A percentile compares a stretch with the other conserved stretches of the same genome.
phyloP scores from a whole-genome alignment of 495 filamentous ascomycete species.

The Tuber aestivum region DNA sequence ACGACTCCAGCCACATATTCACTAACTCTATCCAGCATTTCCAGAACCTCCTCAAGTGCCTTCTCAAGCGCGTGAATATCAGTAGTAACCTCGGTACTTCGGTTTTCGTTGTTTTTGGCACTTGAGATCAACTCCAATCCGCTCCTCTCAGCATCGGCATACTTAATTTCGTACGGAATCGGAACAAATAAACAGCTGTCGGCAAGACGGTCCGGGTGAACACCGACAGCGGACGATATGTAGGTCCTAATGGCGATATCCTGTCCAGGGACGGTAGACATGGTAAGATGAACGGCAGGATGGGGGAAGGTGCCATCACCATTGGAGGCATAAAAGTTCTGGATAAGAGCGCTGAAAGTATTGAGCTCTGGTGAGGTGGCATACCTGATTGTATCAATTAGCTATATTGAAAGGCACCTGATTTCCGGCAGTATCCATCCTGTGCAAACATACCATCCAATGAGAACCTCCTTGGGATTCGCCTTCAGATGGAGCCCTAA shows the following conservation, averaged over 20 bases:
- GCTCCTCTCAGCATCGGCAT: slow-evolving; percentile 83
- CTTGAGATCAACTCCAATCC: slow-evolving; percentile 79
- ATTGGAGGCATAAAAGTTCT: slow-evolving; percentile 97
- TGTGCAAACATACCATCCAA: slow-evolving; percentile 61
- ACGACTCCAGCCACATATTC: slow-evolving; percentile 83
- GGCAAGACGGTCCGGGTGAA: slow-evolving; percentile 85
- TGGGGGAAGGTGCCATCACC: slow-evolving; percentile 95
- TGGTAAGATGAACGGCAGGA: slow-evolving; percentile 91
- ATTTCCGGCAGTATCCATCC: background rate
- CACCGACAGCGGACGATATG: slow-evolving; percentile 88
- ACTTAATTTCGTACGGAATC: slow-evolving; percentile 86
- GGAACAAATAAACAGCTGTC: slow-evolving; percentile 95
- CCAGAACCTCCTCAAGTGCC: slow-evolving; percentile 74
- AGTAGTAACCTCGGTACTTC: slow-evolving; percentile 63
- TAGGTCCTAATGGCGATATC: slow-evolving; percentile 83
- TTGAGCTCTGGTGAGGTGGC: slow-evolving; percentile 92
- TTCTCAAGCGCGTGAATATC: slow-evolving; percentile 84
- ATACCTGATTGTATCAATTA: slow-evolving; percentile 50
- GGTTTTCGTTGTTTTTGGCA: slow-evolving; percentile 71
- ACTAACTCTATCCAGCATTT: slow-evolving; percentile 80
- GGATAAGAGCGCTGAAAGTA: slow-evolving; percentile 94
- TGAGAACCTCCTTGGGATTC: slow-evolving; percentile 84
- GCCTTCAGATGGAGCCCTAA: slow-evolving; percentile 86
- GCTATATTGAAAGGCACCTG: background rate
- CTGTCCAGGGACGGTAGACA: slow-evolving; percentile 76